Conservation (phyloP, 352 stramenopile species). For the Phytophthora ramorum region DNA sequence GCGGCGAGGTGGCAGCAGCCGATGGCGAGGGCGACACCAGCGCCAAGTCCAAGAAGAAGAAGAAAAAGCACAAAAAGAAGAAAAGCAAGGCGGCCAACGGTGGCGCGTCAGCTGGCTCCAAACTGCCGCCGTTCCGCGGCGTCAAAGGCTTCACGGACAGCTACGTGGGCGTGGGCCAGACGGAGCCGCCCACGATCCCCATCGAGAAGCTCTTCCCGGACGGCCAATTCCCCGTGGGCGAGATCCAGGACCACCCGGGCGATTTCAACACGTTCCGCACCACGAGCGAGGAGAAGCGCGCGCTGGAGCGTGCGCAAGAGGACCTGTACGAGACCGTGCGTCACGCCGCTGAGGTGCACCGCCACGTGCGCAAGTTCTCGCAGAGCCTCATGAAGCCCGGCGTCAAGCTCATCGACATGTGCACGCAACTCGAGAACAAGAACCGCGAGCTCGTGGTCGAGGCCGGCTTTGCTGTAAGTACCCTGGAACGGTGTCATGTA, state of each 20-base stretch:
- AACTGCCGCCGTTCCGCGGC: constrained; percentile 70
- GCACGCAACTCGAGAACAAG: constrained; percentile 96
- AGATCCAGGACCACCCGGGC: constrained; percentile 93
- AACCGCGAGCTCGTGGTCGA: constrained; percentile 96
- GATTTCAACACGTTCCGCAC: constrained; percentile 94
- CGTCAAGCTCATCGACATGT: constrained; percentile 97
- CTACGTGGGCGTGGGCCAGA: constrained; percentile 95
- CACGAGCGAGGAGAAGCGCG: constrained; percentile 86
- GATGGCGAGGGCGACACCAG: background rate
- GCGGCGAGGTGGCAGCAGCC: constrained; percentile 6
- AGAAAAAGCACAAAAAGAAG: constrained; percentile 89
- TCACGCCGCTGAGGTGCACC: constrained; percentile 95
- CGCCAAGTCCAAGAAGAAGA: constrained; percentile 63
- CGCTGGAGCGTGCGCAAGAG: constrained; percentile 77
- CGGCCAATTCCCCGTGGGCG: constrained; percentile 89
- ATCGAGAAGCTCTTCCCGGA: constrained; percentile 72
- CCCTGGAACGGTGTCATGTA: constrained; percentile 24
- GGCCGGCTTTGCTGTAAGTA: constrained; percentile 80
- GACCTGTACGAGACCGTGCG: constrained; percentile 82
- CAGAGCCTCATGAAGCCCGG: constrained; percentile 97
- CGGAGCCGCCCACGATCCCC: constrained; percentile 95
- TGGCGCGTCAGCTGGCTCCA: constrained; percentile 38
- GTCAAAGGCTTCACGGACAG: constrained; percentile 93
- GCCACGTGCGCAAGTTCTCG: constrained; percentile 91
- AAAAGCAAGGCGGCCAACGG: constrained; percentile 40